Conservation (phyloP, 1,284 basidiomycete genomes). For the Leccinum pachyderme region DNA sequence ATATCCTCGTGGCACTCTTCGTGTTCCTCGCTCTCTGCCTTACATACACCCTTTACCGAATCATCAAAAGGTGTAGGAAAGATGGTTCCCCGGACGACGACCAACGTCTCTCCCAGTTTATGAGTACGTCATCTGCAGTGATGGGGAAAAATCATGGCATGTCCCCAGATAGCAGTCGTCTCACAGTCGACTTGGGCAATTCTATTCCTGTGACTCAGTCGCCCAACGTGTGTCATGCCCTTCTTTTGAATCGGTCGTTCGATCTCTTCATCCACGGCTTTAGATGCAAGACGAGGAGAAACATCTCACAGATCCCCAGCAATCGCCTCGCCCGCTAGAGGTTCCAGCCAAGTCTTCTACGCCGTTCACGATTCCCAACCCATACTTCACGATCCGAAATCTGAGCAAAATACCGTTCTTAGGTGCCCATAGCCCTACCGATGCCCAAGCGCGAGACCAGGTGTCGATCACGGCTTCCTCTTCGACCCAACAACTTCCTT, state of each 20-base stretch:
- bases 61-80: constrained; percentile 18
- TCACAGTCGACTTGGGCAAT: constrained; percentile 23
- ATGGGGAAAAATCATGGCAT: background rate
- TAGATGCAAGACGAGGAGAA: constrained; percentile 21
- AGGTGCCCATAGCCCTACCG: background rate
- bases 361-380: constrained; percentile 10
- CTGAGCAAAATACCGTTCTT: background rate
- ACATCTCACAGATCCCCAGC: constrained; percentile 8
- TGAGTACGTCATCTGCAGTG: constrained; percentile 21
- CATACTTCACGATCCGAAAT: constrained; percentile 12
- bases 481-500: constrained; percentile 4
- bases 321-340: constrained; percentile 1
- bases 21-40: constrained; percentile 28
- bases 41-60: constrained; percentile 29
- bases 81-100: constrained; percentile 17
- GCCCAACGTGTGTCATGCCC: constrained; percentile 14
- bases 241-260: background rate
- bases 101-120: constrained; percentile 28
- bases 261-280: background rate
- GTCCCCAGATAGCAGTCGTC: constrained; percentile 25
- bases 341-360: constrained; percentile 9
- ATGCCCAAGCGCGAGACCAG: background rate
- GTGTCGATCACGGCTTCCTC: background rate
- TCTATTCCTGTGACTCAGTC: background rate
- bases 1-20: constrained; percentile 20